Evolutionary conservation across 2,329 filamentous ascomycete genomes (phyloP).

Genomic region (Calonectria multiphialidica): DNA sequence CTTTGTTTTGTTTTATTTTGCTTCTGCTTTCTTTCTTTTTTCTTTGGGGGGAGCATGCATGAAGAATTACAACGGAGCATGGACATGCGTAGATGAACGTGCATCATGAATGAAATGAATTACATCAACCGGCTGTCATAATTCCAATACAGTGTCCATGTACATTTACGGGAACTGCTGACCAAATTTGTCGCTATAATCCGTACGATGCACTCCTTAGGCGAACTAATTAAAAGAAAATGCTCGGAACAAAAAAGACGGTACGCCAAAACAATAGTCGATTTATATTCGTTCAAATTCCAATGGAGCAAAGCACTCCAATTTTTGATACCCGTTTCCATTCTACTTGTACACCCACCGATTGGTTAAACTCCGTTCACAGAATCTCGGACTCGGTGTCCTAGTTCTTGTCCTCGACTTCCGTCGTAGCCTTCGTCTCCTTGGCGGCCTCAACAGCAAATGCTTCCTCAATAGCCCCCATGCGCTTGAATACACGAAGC

Average conservation of each 20-base stretch:
- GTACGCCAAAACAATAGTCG: neutral
- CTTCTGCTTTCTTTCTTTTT: too few relatives aligned
- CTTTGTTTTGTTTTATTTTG: too few relatives aligned
- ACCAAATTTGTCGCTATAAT: neutral
- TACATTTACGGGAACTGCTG: neutral
- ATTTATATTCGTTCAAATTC: conserved; percentile 6
- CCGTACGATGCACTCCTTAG: neutral
- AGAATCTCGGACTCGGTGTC: conserved; percentile 29
- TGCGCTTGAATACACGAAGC: conserved; percentile 85
- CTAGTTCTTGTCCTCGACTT: conserved; percentile 33
- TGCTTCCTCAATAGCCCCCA: conserved; percentile 87
- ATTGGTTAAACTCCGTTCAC: conserved; percentile 8
- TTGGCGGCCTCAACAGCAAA: conserved; percentile 57
- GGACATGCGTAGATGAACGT: neutral
- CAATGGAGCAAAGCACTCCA: conserved; percentile 6
- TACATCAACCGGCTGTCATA: neutral
- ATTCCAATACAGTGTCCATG: neutral
- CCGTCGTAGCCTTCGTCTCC: conserved; percentile 37
- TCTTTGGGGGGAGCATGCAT: neutral
- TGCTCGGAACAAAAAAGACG: neutral
- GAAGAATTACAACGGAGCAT: neutral
- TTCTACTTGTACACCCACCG: conserved; percentile 25
- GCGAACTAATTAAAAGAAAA: neutral
- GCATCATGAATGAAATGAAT: neutral
- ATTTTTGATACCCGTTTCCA: conserved; percentile 21